A percentile compares a stretch with the other conserved stretches of the same genome.
phyloP scores from a whole-genome alignment of 1,284 basidiomycete species.

The Anthracocystis setariae region DNA sequence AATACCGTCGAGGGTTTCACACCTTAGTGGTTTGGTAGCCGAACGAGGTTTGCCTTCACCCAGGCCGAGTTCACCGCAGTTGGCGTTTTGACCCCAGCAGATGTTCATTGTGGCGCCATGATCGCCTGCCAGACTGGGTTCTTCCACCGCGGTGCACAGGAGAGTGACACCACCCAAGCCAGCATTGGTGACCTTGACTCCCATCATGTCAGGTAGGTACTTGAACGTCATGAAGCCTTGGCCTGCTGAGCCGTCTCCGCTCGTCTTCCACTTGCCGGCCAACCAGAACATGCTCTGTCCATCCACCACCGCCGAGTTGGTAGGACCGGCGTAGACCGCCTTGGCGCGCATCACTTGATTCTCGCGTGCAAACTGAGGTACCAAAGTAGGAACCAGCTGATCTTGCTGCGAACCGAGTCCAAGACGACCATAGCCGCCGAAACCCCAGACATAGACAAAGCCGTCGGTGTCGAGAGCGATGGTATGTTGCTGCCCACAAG shows the following conservation, averaged over 20 bases:
- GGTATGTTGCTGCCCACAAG: conserved; percentile 86
- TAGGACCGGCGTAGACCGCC: conserved; percentile 80
- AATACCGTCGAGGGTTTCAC: conserved; percentile 78
- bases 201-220: conserved; percentile 63
- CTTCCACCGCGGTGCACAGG: conserved; percentile 78
- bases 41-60: conserved; percentile 84
- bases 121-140: conserved; percentile 63
- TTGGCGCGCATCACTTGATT: conserved; percentile 76
- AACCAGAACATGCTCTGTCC: conserved; percentile 81
- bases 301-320: conserved; percentile 85
- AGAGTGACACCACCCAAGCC: conserved; percentile 89
- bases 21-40: conserved; percentile 81
- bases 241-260: conserved; percentile 78
- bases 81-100: conserved; percentile 80
- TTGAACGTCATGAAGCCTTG: conserved; percentile 54
- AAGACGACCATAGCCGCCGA: conserved; percentile 69
- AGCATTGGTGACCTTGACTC: conserved; percentile 69
- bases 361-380: conserved; percentile 68
- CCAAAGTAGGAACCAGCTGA: conserved; percentile 67
- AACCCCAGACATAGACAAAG: conserved; percentile 77
- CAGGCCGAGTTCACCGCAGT: conserved; percentile 82
- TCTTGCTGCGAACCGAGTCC: conserved; percentile 82
- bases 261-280: conserved; percentile 81
- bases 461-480: conserved; percentile 78
- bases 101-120: conserved; percentile 81